Conservation (phyloP, 371 early-diverging fungal species). For the Circinella umbellata region DNA sequence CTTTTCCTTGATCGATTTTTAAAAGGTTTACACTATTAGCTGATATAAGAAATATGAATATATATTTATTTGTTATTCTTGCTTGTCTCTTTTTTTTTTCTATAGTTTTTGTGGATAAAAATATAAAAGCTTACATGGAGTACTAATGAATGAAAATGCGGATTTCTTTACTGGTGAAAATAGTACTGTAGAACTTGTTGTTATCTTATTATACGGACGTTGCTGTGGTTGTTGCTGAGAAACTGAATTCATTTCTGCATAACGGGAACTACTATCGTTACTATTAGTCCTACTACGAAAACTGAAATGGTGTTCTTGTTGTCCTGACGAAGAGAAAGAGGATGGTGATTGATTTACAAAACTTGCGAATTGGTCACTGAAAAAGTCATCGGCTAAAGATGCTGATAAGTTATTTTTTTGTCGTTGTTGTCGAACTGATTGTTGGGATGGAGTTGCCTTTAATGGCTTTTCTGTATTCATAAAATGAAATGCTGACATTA, state of each 20-base stretch:
- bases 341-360: conserved; percentile 17
- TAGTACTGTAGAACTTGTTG: not conserved
- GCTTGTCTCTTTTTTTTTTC: no score
- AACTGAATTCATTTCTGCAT: not conserved
- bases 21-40: no score
- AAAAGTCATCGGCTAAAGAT: conserved; percentile 19
- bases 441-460: not conserved
- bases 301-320: not conserved
- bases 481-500: conserved; percentile 17
- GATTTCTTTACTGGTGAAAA: conserved; percentile 1
- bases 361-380: conserved; percentile 12
- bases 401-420: conserved; percentile 3
- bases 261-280: not conserved
- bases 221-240: not conserved
- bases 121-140: not conserved
- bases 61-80: no score
- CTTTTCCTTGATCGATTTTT: no score
- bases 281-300: not conserved
- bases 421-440: not conserved
- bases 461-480: conserved; percentile 11
- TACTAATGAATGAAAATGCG: conserved; percentile 12
- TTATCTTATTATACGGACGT: not conserved
- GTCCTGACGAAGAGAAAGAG: not conserved
- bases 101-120: no score
- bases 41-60: no score